Evolutionary conservation across 345 rosid genomes (phyloP).

Genomic region (Pseudoturritis turrita): DNA sequence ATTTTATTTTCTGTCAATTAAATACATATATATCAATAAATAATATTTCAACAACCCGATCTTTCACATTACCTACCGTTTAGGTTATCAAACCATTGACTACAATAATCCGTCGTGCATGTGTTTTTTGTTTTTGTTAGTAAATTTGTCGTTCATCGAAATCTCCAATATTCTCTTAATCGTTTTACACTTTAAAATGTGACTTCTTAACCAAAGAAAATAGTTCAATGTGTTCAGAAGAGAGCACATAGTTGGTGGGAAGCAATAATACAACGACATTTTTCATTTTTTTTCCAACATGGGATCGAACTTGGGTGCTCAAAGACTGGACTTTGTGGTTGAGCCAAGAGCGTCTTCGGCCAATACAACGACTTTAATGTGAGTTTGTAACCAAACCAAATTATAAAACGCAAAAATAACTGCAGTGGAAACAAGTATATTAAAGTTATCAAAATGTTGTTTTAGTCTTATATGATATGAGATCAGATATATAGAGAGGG

Average conservation of each 20-base stretch:
- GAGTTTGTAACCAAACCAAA: neutral
- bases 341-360: too few species aligned
- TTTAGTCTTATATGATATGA: neutral
- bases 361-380: neutral
- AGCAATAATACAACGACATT: neutral
- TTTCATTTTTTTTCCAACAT: too few species aligned
- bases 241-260: neutral
- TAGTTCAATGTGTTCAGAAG: neutral
- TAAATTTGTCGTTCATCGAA: neutral
- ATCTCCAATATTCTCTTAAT: neutral
- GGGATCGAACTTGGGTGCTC: too few species aligned
- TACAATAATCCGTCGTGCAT: neutral
- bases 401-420: neutral
- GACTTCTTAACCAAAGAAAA: neutral
- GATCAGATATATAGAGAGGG: too few species aligned
- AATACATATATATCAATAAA: too few species aligned
- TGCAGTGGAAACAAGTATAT: neutral
- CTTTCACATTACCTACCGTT: neutral
- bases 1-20: too few species aligned
- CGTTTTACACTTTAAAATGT: neutral
- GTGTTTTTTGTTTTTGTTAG: too few species aligned
- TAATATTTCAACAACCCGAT: neutral
- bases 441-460: too few species aligned
- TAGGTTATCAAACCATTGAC: neutral
- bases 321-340: too few species aligned